phyloP scores from a whole-genome alignment of 2,329 filamentous ascomycete species.

The Grosmannia penicillata region DNA sequence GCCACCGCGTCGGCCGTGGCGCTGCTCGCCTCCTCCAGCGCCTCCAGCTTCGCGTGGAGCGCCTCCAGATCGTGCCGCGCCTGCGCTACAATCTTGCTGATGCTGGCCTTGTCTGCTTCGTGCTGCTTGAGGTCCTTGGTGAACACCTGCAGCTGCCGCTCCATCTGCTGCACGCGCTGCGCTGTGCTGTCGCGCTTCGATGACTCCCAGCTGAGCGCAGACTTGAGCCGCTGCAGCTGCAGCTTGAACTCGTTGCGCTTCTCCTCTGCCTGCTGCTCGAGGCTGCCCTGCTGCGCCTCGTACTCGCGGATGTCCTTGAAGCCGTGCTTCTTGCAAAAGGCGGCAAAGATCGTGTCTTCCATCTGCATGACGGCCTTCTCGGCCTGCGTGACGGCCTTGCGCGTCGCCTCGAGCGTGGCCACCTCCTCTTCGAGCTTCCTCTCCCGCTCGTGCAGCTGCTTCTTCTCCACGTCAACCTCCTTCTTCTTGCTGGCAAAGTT shows the following conservation, averaged over 20 bases:
- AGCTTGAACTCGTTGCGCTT: conserved; percentile 77
- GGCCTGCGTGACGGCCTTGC: conserved; percentile 34
- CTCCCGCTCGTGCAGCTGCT: conserved; percentile 58
- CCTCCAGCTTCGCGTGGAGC: conserved; percentile 55
- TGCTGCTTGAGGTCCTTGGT: conserved; percentile 56
- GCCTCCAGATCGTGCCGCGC: conserved; percentile 65
- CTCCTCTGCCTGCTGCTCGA: conserved; percentile 80
- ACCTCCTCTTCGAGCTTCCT: conserved; percentile 66
- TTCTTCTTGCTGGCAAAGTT: conserved; percentile 76
- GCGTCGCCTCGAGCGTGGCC: conserved; percentile 47
- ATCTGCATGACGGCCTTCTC: conserved; percentile 56
- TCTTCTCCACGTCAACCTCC: conserved; percentile 59
- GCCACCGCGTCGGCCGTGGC: conserved; percentile 61
- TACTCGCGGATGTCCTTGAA: conserved; percentile 87
- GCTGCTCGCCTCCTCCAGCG: conserved; percentile 51
- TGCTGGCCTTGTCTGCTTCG: conserved; percentile 54
- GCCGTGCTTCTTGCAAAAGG: conserved; percentile 75
- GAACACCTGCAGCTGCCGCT: conserved; percentile 51
- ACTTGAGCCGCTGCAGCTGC: conserved; percentile 63
- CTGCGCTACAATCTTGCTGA: conserved; percentile 58
- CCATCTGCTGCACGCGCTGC: conserved; percentile 52
- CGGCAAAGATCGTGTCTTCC: conserved; percentile 74
- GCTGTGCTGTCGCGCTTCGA: conserved; percentile 41
- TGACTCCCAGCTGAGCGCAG: conserved; percentile 41
- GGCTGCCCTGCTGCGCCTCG: conserved; percentile 78